Base-by-base conservation (phyloP, 2,329 filamentous ascomycete species). In the Paramyrothecium roridum region DNA sequence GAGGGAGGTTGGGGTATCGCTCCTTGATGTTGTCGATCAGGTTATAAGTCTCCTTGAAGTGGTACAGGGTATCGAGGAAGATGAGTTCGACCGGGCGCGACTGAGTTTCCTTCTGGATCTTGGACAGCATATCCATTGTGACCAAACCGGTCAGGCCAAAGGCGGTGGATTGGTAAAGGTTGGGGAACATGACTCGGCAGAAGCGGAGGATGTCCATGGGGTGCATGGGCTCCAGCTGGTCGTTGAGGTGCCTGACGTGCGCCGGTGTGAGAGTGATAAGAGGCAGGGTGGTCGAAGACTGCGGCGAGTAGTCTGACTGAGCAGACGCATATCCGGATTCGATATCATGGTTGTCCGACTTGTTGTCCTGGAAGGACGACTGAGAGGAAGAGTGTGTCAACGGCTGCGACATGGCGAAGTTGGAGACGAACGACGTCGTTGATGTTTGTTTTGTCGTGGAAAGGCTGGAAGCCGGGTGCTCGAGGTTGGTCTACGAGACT, bases 151-250 rank as follows among this genome's bases (percentile, higher is more conserved):
- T 90, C 59, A 93, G 76, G 53, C 90, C 90, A 68, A 93, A 93
- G 54, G 90, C 90, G 13, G 90, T 93, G 47, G 89, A 91, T 74
- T 95, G 90, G 77, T 85, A 97, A 48, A 98, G 85, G 70, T 89
- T 89, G 66, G 95, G 95, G 66, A 99, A 88, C 65, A 93, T 89
- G 65, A 90, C 87, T 70, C 93, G 89, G 80, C 88, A 91, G 89
- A 96, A 97, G 76, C 87, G 88, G 58, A 99, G 84, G 65, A 98
- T 89, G 61, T 97, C 93, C 82, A 93, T 81, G 58, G 95, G 91
- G 69, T 93, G 86, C 73, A 98, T 89, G 68, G 87, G 84, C 73
- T 95, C 90, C 64, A 99, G 79, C 74, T 96, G 91, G 61, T 86
- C 77, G 80, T 99, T 99, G 71, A 99, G 82, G 74, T 93, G 93